Base-by-base conservation (phyloP, 768 basidiomycete species). In the Naganishia friedmannii region DNA sequence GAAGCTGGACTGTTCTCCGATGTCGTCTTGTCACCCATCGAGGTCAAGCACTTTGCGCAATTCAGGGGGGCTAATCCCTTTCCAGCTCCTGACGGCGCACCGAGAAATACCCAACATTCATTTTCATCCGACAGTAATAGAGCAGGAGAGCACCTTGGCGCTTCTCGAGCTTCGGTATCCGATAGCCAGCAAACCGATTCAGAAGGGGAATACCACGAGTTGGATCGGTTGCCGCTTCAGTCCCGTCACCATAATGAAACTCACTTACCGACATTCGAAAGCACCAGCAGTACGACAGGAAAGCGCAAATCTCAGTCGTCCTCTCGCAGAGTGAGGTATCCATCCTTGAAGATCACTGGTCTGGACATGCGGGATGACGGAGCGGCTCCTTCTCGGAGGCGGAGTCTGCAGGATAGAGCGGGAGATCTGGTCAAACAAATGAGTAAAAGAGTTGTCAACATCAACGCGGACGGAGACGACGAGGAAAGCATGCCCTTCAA, bases 401-500 rank as follows among this genome's bases (percentile, higher is more conserved):
- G 39, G 26, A 63, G 60, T 46, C 42, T 63, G 39, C 60, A 42
- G 6, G 39, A 63, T 29, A n/a, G 60, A 42, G 60, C 60, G 6
- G 39, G 60, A 17, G 60, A 63, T 21, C 21, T 63, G 23, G 42
- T 63, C 10, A 42, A 42, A 15, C 60, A 63, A 28, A 63, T 63
- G 10, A 63, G 60, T 26, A n/a, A 28, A 42, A n/a, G 60, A 45
- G 60, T 63, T 13, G 60, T 63, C 26, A 29, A 26, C 26, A 46
- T 9, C 60, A 63, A 26, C 21, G 60, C 37, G 42, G 39, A 63
- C 23, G 39, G 46, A 45, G 60, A 63, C 9, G 23, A 63, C 6
- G 60, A 63, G 32, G 60, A 63, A 21, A n/a, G 15, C 9, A n/a
- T 26, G 60, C 60, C 60, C n/a, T 45, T 63, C 39, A 63, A 63